Percentiles rank a stretch among this genome's conserved stretches.
Evolutionary conservation across 805 yeast species (phyloP).

Genomic region (Yamadazyma philogaea): DNA sequence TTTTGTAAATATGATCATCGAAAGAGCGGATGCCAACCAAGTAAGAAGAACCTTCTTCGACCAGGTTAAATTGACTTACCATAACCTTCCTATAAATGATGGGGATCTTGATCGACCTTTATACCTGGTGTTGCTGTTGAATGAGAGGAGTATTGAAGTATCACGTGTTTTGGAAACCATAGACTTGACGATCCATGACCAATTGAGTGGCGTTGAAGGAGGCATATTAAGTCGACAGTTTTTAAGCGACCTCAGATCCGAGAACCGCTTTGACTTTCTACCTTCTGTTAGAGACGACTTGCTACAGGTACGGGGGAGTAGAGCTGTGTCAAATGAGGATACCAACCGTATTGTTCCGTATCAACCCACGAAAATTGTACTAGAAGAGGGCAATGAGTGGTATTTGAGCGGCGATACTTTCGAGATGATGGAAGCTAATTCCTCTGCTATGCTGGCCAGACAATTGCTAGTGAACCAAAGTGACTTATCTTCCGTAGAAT

Average conservation of each 20-base stretch:
- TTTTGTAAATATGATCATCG: constrained; percentile 20
- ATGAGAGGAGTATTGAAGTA: constrained; percentile 8
- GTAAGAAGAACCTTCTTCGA: constrained; percentile 27
- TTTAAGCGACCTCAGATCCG: constrained; percentile 21
- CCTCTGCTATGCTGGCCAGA: constrained; percentile 4
- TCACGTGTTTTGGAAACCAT: constrained; percentile 14
- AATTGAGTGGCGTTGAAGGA: constrained; percentile 19
- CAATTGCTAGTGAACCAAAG: constrained; percentile 27
- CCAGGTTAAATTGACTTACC: constrained; percentile 19
- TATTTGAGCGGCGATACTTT: constrained; percentile 23
- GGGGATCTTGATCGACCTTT: constrained; percentile 8
- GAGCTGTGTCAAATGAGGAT: background rate
- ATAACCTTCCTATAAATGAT: constrained; percentile 4
- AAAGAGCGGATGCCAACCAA: constrained; percentile 18
- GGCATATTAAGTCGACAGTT: constrained; percentile 26
- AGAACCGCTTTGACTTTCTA: constrained; percentile 21
- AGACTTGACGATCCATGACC: constrained; percentile 16
- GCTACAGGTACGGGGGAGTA: background rate
- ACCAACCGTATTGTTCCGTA: constrained; percentile 6
- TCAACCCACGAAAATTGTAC: constrained; percentile 22
- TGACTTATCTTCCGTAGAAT: constrained; percentile 22
- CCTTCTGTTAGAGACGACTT: constrained; percentile 14
- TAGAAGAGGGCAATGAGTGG: constrained; percentile 23
- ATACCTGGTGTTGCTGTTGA: constrained; percentile 13
- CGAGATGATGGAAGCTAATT: constrained; percentile 17